Evolutionary conservation across 441 rosid genomes (phyloP), one percentile per base, ranked within the genome.

Genomic region (Mallotus repandus): DNA sequence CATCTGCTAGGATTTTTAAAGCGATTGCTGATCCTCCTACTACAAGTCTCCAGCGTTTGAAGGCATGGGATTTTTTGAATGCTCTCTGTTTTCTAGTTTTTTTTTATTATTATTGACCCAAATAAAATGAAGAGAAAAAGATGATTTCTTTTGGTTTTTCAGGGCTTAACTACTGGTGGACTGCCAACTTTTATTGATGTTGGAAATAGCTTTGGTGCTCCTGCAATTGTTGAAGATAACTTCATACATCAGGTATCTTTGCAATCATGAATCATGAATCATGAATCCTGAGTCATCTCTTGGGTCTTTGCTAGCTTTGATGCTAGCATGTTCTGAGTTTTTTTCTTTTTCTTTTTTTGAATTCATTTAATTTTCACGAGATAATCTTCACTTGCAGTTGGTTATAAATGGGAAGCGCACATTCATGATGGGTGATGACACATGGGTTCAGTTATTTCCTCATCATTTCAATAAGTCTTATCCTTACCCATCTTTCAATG

Each of bases 1-100:
- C 96, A 1, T 85, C 95, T 58, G 89, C 97, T 56, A 91, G 80
- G 82, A 90, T 96, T 69, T 96, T 93, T 83, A 92, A 91, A 81
- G 98, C 98, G 58, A 85, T 93, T 79, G 97, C 98, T 21, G 97
- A 96, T 79, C 99, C 99, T 70, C 98, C 99, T 38, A 96, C 99
- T 2, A 96, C 99, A 2, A 96, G 97, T 79, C 84, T 93, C 76
- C 99, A 93, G 78, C 91, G 99, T 68, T 83, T 96, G 78, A 96
- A 93, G 93, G 97, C 91, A 55, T 56, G 55, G 55, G 64, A 12
- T 22, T 0, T 7, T 49, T 59, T 73, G 48, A 35, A 18, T 59
- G 3, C n/a, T 11, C 53, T 7, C 13, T 50, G 15, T 50, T 3
- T n/a, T 41, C 22, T 64, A 43, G 49, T 62, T 2, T 15, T 57